Evolutionary conservation across 2,329 filamentous ascomycete genomes (phyloP).

Genomic region (Aspergillus amoenus): DNA sequence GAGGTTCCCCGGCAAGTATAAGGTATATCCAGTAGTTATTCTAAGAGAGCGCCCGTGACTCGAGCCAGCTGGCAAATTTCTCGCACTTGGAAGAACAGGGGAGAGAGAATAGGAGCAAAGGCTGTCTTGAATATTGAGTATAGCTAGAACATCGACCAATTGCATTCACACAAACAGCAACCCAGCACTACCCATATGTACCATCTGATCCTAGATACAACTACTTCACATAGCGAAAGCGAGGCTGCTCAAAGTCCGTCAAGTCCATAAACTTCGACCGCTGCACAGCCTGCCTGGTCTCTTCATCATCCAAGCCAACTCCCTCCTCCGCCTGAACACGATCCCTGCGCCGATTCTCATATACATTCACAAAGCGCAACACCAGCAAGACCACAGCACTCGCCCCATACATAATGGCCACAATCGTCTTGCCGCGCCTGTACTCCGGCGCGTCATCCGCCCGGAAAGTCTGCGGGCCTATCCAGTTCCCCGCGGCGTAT

Average conservation of each 20-base stretch:
- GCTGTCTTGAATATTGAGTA: too few relatives aligned
- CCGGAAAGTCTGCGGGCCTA: constrained; percentile 48
- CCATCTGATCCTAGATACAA: too few relatives aligned
- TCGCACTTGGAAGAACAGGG: too few relatives aligned
- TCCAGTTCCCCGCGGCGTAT: constrained; percentile 46
- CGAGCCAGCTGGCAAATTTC: too few relatives aligned
- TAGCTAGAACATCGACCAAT: too few relatives aligned
- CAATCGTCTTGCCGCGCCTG: constrained; percentile 16
- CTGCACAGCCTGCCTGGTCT: constrained; percentile 6
- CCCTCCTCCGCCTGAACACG: constrained; percentile 12
- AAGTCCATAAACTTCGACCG: constrained; percentile 33
- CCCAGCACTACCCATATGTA: too few relatives aligned
- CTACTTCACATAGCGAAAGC: not conserved
- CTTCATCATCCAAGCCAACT: not conserved
- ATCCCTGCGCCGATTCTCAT: constrained; percentile 32
- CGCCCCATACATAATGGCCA: constrained; percentile 27
- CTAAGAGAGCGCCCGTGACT: too few relatives aligned
- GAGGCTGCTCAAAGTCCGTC: constrained; percentile 23
- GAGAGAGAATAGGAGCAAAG: too few relatives aligned
- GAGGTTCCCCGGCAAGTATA: too few relatives aligned
- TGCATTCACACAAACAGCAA: too few relatives aligned
- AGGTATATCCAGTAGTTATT: too few relatives aligned
- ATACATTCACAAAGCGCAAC: constrained; percentile 15
- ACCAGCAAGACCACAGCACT: constrained; percentile 21
- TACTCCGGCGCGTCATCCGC: constrained; percentile 44